Conservation (phyloP, 805 yeast species). For the Candida pseudofarinosa region DNA sequence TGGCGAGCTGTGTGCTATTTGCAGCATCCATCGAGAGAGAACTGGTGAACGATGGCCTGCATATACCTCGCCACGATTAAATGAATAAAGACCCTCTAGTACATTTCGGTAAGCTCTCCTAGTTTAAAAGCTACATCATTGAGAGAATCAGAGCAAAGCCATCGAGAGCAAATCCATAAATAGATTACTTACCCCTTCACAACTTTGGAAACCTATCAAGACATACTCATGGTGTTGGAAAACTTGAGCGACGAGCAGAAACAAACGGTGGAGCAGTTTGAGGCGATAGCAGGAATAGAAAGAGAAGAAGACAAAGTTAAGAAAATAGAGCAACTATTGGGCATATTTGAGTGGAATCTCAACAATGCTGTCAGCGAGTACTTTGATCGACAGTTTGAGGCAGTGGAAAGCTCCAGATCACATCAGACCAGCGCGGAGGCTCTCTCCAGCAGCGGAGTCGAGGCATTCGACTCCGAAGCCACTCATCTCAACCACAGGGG, state of each 20-base stretch:
- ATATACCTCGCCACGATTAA: too few species aligned
- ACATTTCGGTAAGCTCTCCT: too few species aligned
- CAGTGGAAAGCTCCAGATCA: conserved; percentile 9
- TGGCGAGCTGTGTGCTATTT: too few species aligned
- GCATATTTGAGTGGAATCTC: conserved; percentile 55
- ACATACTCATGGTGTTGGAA: conserved; percentile 1
- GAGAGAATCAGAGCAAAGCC: too few species aligned
- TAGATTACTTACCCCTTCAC: too few species aligned
- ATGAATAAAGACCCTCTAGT: too few species aligned
- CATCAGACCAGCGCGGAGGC: conserved; percentile 2
- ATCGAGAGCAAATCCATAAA: too few species aligned
- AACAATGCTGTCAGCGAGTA: conserved; percentile 58
- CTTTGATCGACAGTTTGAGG: conserved; percentile 48
- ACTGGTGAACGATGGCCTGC: too few species aligned
- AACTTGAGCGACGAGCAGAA: conserved; percentile 5
- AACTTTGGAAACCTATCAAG: too few species aligned
- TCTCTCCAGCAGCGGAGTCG: conserved; percentile 8
- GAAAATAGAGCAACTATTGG: conserved; percentile 28
- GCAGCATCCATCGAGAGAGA: too few species aligned
- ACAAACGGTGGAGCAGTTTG: conserved; percentile 12
- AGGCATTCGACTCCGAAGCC: conserved; percentile 19
- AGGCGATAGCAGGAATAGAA: conserved; percentile 16
- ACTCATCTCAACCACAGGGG: neutral
- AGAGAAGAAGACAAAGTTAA: conserved; percentile 43
- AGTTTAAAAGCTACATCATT: too few species aligned